These are phyloP conservation scores for Calonectria fujianensis DNA, from an alignment of 2,329 filamentous ascomycete species.

Conservation along the genomic window DNA sequence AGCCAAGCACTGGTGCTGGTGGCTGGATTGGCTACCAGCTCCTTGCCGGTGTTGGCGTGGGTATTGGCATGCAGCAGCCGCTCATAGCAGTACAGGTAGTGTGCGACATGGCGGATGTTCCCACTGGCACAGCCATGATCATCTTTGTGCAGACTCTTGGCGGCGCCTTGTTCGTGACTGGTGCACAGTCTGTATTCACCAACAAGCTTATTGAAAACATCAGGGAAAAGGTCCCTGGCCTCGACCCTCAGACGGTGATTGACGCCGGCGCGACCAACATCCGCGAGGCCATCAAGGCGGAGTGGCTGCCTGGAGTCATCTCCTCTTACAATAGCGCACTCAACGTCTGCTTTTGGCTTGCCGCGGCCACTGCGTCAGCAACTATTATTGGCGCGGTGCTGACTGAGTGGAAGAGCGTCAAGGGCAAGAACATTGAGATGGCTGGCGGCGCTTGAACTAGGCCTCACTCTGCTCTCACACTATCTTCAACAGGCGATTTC, in stretches of 20 bases:
- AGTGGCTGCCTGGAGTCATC: slow-evolving; percentile 59
- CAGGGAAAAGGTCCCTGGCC: slow-evolving; percentile 57
- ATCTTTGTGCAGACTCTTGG: slow-evolving; percentile 62
- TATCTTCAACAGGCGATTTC: not conserved
- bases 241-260: slow-evolving; percentile 60
- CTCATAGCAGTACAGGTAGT: slow-evolving; percentile 66
- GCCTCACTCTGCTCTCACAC: not conserved
- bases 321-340: slow-evolving; percentile 67
- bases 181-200: slow-evolving; percentile 70
- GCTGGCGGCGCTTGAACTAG: slow-evolving; percentile 49
- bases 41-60: slow-evolving; percentile 59
- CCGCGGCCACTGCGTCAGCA: slow-evolving; percentile 66
- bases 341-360: slow-evolving; percentile 64
- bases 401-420: slow-evolving; percentile 75
- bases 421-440: slow-evolving; percentile 69
- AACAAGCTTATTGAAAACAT: slow-evolving; percentile 66
- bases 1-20: slow-evolving; percentile 56
- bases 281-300: slow-evolving; percentile 54
- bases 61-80: slow-evolving; percentile 66
- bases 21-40: slow-evolving; percentile 68
- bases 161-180: slow-evolving; percentile 68
- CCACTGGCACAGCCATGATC: slow-evolving; percentile 61
- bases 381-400: slow-evolving; percentile 65
- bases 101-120: slow-evolving; percentile 54
- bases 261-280: slow-evolving; percentile 62